Evolutionary conservation across 2,329 filamentous ascomycete genomes (phyloP).

Genomic region (Nakataea oryzae): DNA sequence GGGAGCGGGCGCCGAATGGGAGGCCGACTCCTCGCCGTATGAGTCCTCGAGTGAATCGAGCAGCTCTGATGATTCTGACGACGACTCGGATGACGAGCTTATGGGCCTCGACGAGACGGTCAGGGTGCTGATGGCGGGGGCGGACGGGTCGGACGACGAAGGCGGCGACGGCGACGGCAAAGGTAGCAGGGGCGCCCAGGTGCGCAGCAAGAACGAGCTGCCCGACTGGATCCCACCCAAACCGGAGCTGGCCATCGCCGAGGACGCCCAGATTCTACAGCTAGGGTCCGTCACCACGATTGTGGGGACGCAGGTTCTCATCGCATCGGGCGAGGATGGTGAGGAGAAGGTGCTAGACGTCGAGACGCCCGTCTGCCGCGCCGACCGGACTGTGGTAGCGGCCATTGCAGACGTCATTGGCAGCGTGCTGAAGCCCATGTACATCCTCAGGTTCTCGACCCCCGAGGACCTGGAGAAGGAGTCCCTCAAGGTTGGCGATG

Average conservation of each 20-base stretch:
- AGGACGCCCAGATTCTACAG: conserved; percentile 65
- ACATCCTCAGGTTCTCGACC: conserved; percentile 66
- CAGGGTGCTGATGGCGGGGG: conserved; percentile 76
- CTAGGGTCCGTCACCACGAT: conserved; percentile 68
- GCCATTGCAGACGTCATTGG: conserved; percentile 79
- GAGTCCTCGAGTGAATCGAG: conserved; percentile 54
- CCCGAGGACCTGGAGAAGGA: conserved; percentile 50
- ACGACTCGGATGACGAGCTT: conserved; percentile 53
- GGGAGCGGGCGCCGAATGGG: conserved; percentile 53
- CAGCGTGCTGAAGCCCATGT: conserved; percentile 74
- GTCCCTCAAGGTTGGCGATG: conserved; percentile 57
- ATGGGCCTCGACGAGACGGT: conserved; percentile 76
- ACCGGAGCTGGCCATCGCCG: conserved; percentile 68
- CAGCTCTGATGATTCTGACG: conserved; percentile 47
- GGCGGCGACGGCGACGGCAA: conserved; percentile 15
- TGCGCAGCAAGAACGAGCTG: conserved; percentile 77
- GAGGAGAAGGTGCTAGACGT: conserved; percentile 78
- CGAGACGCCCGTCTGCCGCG: conserved; percentile 73
- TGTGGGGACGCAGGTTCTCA: conserved; percentile 67
- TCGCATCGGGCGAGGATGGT: conserved; percentile 69
- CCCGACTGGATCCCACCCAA: conserved; percentile 54
- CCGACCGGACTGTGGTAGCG: conserved; percentile 67
- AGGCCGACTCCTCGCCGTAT: conserved; percentile 67
- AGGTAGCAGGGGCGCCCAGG: conserved; percentile 26
- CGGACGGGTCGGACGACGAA: conserved; percentile 42